Conservation (phyloP, 2,329 filamentous ascomycete species). For the Calonectria pauciramosa region DNA sequence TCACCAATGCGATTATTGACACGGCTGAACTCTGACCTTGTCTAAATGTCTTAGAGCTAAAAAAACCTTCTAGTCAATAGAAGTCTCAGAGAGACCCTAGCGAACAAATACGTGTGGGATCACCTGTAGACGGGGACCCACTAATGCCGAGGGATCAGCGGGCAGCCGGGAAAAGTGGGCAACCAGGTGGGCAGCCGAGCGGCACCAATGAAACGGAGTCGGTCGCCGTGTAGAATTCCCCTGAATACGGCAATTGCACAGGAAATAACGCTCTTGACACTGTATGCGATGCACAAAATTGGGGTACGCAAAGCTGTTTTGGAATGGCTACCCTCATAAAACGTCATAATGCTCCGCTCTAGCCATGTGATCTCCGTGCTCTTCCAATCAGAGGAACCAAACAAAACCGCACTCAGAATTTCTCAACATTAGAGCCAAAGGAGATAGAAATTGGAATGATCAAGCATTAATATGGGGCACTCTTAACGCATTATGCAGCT, state of each 20-base stretch:
- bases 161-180: not conserved
- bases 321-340: not conserved
- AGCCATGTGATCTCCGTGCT: not conserved
- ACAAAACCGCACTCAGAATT: too few species aligned
- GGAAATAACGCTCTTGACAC: not conserved
- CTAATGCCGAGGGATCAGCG: not conserved
- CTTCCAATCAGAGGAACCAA: not conserved
- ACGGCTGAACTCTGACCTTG: accelerated
- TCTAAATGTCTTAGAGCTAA: not conserved
- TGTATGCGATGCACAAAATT: not conserved
- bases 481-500: not conserved
- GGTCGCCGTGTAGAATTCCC: not conserved
- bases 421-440: too few species aligned
- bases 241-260: not conserved
- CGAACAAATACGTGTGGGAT: not conserved
- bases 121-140: not conserved
- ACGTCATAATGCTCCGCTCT: not conserved
- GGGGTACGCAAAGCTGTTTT: not conserved
- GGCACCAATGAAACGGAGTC: not conserved
- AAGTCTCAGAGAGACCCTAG: not conserved
- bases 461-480: not conserved
- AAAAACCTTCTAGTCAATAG: not conserved
- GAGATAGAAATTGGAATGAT: not conserved
- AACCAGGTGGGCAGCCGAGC: not conserved
- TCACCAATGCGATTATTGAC: not conserved